phyloP scores from a whole-genome alignment of 768 basidiomycete species.

The Boletus pseudopeckii region DNA sequence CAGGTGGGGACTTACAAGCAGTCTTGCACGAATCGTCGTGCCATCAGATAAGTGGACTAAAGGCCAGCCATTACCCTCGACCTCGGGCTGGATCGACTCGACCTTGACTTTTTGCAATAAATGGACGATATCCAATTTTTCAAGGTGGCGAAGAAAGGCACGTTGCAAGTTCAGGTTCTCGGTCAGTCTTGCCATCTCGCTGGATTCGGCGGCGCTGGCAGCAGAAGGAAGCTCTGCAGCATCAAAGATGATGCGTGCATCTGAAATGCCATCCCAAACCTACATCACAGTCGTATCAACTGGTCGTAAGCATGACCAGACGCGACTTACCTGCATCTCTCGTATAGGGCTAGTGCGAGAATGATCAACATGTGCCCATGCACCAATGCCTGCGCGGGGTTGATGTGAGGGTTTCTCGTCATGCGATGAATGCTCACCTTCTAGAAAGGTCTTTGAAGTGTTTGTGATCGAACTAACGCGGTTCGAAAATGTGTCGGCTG shows the following conservation, averaged over 20 bases:
- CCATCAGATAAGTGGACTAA: slow-evolving; percentile 71
- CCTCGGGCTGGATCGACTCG: slow-evolving; percentile 51
- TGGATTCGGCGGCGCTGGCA: slow-evolving; percentile 27
- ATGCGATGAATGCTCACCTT: slow-evolving; percentile 40
- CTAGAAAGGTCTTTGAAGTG: slow-evolving; percentile 61
- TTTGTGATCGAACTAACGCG: slow-evolving; percentile 85
- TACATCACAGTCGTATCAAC: slow-evolving; percentile 51
- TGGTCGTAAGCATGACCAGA: not conserved
- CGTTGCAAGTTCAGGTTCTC: slow-evolving; percentile 94
- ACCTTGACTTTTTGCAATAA: slow-evolving; percentile 77
- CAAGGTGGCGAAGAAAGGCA: slow-evolving; percentile 67
- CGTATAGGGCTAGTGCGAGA: slow-evolving; percentile 68
- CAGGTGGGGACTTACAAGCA: slow-evolving; percentile 54
- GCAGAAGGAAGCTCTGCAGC: slow-evolving; percentile 41
- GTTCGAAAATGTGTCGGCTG: slow-evolving; percentile 63
- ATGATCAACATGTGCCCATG: slow-evolving; percentile 76
- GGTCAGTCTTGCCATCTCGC: slow-evolving; percentile 76
- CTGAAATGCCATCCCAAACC: slow-evolving; percentile 93
- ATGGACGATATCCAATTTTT: slow-evolving; percentile 47
- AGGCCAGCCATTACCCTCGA: slow-evolving; percentile 68
- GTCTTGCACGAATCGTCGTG: slow-evolving; percentile 59
- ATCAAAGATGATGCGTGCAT: slow-evolving; percentile 72
- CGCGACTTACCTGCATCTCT: slow-evolving; percentile 71
- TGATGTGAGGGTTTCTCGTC: not conserved
- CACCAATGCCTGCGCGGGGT: slow-evolving; percentile 60